phyloP scores from a whole-genome alignment of 2,329 filamentous ascomycete species.

The Xylaria multiplex region DNA sequence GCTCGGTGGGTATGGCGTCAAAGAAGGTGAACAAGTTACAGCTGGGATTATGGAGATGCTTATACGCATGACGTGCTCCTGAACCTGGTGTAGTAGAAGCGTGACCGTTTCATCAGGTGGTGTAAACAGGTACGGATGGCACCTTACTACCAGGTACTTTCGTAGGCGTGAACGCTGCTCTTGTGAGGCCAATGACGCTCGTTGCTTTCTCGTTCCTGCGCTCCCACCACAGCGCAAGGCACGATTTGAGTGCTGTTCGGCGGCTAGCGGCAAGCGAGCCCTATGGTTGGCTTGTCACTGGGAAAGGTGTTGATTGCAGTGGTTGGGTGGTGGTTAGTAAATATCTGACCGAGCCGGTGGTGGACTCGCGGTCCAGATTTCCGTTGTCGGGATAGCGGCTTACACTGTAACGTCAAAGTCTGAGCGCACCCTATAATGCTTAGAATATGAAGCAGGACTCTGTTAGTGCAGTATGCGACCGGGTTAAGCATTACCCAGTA shows the following conservation, averaged over 20 bases:
- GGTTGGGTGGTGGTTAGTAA: conserved; percentile 6
- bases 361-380: conserved; percentile 36
- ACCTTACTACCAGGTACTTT: conserved; percentile 31
- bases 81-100: conserved; percentile 7
- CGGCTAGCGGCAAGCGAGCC: conserved; percentile 29
- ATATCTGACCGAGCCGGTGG: conserved; percentile 28
- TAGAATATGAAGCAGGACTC: conserved; percentile 12
- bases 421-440: conserved; percentile 32
- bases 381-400: conserved; percentile 38
- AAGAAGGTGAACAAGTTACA: background rate
- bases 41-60: background rate
- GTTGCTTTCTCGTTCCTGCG: conserved; percentile 18
- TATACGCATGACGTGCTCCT: conserved; percentile 14
- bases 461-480: background rate
- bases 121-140: conserved; percentile 34
- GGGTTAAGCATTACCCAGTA: background rate
- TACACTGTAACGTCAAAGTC: conserved; percentile 31
- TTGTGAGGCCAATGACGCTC: conserved; percentile 28
- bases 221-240: conserved; percentile 20
- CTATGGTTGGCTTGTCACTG: conserved; percentile 19
- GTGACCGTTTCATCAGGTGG: conserved; percentile 26
- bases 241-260: conserved; percentile 8
- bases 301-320: conserved; percentile 7
- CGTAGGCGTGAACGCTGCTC: background rate
- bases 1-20: background rate